A percentile compares a stretch with the other conserved stretches of the same genome.
Evolutionary conservation across 768 basidiomycete species (phyloP).

Genomic region (Pilatotrama ljubarskyi): DNA sequence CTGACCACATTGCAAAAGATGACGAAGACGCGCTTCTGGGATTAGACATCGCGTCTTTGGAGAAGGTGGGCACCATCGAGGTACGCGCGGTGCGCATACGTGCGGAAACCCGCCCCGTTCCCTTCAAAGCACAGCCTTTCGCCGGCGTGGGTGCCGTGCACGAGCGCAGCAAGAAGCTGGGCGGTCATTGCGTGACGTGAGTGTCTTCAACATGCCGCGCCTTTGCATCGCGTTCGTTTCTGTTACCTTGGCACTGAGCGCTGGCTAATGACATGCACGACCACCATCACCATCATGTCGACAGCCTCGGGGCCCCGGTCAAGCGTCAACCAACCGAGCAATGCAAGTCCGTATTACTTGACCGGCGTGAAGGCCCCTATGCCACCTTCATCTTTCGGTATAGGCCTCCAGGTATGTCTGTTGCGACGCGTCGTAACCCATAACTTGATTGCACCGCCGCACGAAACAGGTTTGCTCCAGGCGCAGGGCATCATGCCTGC

Average conservation of each 20-base stretch:
- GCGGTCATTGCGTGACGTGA: slow-evolving; percentile 18
- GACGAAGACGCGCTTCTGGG: slow-evolving; percentile 5
- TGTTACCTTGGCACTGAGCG: no score
- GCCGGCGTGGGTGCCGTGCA: slow-evolving; percentile 14
- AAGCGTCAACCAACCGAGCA: no score
- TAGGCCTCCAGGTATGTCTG: slow-evolving; percentile 12
- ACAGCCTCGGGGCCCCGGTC: slow-evolving; percentile 12
- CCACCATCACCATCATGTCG: no score
- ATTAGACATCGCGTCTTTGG: background rate
- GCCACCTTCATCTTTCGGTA: slow-evolving; percentile 20
- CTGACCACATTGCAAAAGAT: background rate
- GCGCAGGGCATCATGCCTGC: background rate
- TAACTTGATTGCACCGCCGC: background rate
- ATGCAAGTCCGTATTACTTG: background rate
- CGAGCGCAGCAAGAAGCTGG: slow-evolving; percentile 25
- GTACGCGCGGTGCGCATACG: background rate
- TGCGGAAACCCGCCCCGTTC: background rate
- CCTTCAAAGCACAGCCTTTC: background rate
- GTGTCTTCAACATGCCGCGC: background rate
- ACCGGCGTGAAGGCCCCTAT: slow-evolving; percentile 6
- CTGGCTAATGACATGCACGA: no score
- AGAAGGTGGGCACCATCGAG: slow-evolving; percentile 9
- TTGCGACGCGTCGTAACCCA: background rate
- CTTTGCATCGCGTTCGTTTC: background rate
- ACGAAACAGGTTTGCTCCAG: background rate